Percentiles rank a stretch among this genome's conserved stretches.
phyloP scores from a whole-genome alignment of 2,329 filamentous ascomycete species.

The Penicillium sp. region DNA sequence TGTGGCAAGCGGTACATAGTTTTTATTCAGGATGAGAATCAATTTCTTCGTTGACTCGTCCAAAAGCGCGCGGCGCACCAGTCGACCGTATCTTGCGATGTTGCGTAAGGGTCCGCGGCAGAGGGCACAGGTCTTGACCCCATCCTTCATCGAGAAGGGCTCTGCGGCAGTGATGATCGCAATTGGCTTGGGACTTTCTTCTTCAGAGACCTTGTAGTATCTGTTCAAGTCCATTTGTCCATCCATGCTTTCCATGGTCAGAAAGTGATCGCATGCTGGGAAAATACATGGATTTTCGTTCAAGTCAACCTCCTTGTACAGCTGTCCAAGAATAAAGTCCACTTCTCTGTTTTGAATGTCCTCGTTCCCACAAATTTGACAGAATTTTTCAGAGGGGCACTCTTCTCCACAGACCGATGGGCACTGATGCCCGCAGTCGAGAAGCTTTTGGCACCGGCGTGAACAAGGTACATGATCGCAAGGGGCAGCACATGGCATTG shows the following conservation, averaged over 20 bases:
- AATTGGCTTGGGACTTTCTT: slow-evolving; percentile 23
- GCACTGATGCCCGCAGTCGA: slow-evolving; percentile 59
- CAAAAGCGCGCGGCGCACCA: slow-evolving; percentile 55
- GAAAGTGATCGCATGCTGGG: slow-evolving; percentile 58
- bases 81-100: slow-evolving; percentile 56
- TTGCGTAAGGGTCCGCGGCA: slow-evolving; percentile 57
- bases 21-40: slow-evolving; percentile 48
- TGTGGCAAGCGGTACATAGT: slow-evolving; percentile 40
- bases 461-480: slow-evolving; percentile 63
- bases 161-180: slow-evolving; percentile 29
- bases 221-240: slow-evolving; percentile 50
- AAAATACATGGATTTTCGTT: slow-evolving; percentile 58
- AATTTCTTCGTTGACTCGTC: slow-evolving; percentile 62
- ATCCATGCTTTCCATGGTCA: slow-evolving; percentile 57
- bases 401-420: slow-evolving; percentile 60
- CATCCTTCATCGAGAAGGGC: slow-evolving; percentile 48
- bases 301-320: slow-evolving; percentile 55
- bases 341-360: slow-evolving; percentile 47
- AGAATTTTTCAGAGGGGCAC: slow-evolving; percentile 51
- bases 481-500: slow-evolving; percentile 59
- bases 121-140: slow-evolving; percentile 53
- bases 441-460: slow-evolving; percentile 48
- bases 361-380: slow-evolving; percentile 57
- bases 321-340: slow-evolving; percentile 51
- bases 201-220: slow-evolving; percentile 26